A percentile compares a stretch with the other conserved stretches of the same genome.
These are phyloP conservation scores for Populus pruinosa DNA, from an alignment of 345 rosid species.

Conservation along the genomic window DNA sequence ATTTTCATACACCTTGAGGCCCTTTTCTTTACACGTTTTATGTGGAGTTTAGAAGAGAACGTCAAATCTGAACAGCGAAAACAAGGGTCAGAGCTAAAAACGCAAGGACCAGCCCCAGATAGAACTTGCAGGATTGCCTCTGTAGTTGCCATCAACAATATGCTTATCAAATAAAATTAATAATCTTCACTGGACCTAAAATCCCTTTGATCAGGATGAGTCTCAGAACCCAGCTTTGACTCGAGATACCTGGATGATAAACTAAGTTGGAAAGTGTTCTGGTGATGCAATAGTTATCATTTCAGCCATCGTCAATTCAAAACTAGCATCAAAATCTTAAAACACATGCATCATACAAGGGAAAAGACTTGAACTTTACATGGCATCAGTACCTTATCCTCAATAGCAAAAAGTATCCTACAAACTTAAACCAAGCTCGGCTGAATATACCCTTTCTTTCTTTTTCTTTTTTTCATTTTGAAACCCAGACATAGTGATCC, in stretches of 20 bases:
- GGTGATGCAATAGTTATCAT: not conserved
- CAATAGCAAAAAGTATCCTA: not conserved
- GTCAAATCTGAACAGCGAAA: constrained; percentile 20
- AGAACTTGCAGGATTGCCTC: constrained; percentile 51
- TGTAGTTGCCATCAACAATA: constrained; percentile 40
- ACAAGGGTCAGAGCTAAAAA: constrained; percentile 29
- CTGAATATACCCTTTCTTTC: not conserved
- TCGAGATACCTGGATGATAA: not conserved
- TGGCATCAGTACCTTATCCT: not conserved
- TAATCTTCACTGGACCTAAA: not conserved
- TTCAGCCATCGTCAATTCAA: not conserved
- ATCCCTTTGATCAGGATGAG: not conserved
- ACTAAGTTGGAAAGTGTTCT: not conserved
- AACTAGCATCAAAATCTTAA: not conserved
- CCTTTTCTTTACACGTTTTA: constrained; percentile 31
- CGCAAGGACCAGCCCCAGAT: constrained; percentile 35
- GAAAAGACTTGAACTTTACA: not conserved
- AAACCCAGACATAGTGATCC: not conserved
- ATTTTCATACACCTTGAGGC: constrained; percentile 14
- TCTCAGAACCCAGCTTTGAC: not conserved
- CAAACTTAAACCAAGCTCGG: not conserved
- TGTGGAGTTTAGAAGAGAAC: constrained; percentile 20
- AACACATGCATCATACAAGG: not conserved
- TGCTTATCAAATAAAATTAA: constrained; percentile 4
- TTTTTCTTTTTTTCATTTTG: not conserved